Conservation (phyloP, 169 alveolate species). For the Plasmodium vinckei region DNA sequence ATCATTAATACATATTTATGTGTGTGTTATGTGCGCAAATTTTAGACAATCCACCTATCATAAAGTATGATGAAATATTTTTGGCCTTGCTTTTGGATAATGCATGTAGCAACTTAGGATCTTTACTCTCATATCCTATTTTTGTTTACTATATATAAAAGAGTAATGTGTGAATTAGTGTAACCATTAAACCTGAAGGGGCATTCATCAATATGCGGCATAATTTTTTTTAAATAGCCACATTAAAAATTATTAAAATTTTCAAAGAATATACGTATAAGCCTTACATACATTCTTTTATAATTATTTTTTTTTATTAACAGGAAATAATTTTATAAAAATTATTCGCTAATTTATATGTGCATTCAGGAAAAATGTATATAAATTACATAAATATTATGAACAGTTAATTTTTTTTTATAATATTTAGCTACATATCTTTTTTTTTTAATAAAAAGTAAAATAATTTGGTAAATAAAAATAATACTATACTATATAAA, state of each 20-base stretch:
- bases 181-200: not conserved
- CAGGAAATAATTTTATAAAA: conserved; percentile 29
- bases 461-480: not conserved
- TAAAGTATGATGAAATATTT: too few relatives aligned
- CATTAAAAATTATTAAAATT: not conserved
- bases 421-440: not conserved
- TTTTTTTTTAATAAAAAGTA: not conserved
- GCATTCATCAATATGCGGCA: not conserved
- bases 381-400: conserved; percentile 16
- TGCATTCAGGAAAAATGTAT: conserved; percentile 1
- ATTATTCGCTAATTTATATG: conserved; percentile 4
- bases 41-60: too few relatives aligned
- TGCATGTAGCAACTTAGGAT: too few relatives aligned
- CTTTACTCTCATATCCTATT: too few relatives aligned
- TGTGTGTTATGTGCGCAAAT: too few relatives aligned
- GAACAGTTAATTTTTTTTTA: conserved; percentile 8
- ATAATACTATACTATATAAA: not conserved
- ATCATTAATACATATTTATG: too few relatives aligned
- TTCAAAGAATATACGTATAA: not conserved
- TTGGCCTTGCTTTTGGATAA: too few relatives aligned
- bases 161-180: too few relatives aligned
- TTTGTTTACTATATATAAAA: too few relatives aligned
- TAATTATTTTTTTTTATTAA: conserved; percentile 13
- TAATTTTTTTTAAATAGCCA: not conserved
- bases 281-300: not conserved